phyloP scores from a whole-genome alignment of 768 basidiomycete genomes.

The Amanita pseudoporphyria region DNA sequence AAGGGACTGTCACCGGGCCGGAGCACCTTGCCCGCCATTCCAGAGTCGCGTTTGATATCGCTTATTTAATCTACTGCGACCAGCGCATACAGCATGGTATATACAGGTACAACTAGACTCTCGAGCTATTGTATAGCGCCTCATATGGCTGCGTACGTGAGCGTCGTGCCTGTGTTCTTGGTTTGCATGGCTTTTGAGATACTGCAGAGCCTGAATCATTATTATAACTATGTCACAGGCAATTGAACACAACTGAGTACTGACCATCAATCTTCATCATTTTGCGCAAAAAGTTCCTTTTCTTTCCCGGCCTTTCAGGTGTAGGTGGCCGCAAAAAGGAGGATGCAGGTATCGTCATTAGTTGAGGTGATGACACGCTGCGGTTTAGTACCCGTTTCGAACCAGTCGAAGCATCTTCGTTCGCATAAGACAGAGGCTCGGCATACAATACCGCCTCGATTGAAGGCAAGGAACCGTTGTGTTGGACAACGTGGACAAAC shows the following conservation, averaged over 20 bases:
- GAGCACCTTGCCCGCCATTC: neutral
- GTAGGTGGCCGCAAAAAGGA: constrained; percentile 1
- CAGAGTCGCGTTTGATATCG: neutral
- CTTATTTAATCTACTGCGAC: neutral
- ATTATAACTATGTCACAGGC: neutral
- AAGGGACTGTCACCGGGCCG: neutral
- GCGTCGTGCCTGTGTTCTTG: constrained; percentile 19
- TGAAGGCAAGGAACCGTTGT: neutral
- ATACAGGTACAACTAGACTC: neutral
- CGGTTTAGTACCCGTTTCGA: constrained; percentile 15
- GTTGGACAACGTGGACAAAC: neutral
- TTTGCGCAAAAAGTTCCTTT: constrained; percentile 5
- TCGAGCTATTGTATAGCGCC: constrained; percentile 42
- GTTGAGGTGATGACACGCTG: constrained; percentile 20
- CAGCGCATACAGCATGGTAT: no score
- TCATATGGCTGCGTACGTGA: constrained; percentile 52
- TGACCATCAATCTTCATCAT: neutral
- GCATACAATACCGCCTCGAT: no score
- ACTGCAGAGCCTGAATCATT: neutral
- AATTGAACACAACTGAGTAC: neutral
- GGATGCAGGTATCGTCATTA: constrained; percentile 12
- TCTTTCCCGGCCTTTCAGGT: neutral
- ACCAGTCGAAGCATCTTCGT: neutral
- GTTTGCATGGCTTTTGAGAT: neutral
- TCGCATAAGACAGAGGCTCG: neutral